Conservation (phyloP, 495 filamentous ascomycete genomes). For the Penicillium robsamsonii region DNA sequence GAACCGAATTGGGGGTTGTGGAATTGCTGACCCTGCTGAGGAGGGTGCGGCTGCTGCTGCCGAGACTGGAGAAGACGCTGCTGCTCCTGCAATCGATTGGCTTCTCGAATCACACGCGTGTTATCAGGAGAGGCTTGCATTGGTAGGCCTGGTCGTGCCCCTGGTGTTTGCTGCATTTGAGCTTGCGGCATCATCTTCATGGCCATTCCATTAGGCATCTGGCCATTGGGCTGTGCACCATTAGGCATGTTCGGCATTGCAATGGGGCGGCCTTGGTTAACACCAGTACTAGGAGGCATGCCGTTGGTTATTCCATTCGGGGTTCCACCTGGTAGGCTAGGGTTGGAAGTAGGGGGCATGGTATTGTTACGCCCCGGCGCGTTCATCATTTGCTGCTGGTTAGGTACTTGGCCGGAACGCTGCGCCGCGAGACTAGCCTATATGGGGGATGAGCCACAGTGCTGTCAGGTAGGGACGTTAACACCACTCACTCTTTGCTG, state of each 20-base stretch:
- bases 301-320: slow-evolving; percentile 43
- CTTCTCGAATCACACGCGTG: slow-evolving; percentile 56
- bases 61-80: slow-evolving; percentile 65
- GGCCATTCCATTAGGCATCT: slow-evolving; percentile 55
- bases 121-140: slow-evolving; percentile 53
- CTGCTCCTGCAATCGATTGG: slow-evolving; percentile 61
- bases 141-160: slow-evolving; percentile 59
- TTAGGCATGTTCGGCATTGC: slow-evolving; percentile 41
- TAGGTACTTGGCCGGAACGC: slow-evolving; percentile 43
- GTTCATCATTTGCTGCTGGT: slow-evolving; percentile 45
- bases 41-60: slow-evolving; percentile 51
- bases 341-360: slow-evolving; percentile 40
- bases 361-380: slow-evolving; percentile 38
- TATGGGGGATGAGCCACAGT: slow-evolving; percentile 16
- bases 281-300: slow-evolving; percentile 33
- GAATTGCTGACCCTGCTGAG: slow-evolving; percentile 43
- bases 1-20: slow-evolving; percentile 41
- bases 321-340: slow-evolving; percentile 28
- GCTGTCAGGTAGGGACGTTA: background rate
- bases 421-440: slow-evolving; percentile 43
- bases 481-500: slow-evolving; percentile 54
- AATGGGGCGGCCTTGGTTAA: slow-evolving; percentile 41
- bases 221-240: slow-evolving; percentile 39
- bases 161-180: slow-evolving; percentile 61
- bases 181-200: slow-evolving; percentile 70